These are phyloP conservation scores for Diaporthe longicolla DNA, from an alignment of 2,329 filamentous ascomycete genomes.

Conservation along the genomic window DNA sequence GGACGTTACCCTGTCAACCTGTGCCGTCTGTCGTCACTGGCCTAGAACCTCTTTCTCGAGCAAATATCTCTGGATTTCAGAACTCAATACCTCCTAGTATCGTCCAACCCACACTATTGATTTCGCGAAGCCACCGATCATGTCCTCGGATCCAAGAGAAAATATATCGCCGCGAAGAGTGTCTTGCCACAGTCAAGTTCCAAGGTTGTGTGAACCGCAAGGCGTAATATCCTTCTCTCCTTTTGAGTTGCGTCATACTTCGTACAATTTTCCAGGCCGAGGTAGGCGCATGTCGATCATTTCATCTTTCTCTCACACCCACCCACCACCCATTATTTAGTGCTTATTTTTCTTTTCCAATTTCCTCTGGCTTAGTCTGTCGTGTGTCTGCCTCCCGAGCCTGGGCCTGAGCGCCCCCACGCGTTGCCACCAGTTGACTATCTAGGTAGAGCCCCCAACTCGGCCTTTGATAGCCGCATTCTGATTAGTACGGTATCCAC, in stretches of 20 bases:
- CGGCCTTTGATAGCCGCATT: not conserved
- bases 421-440: too few relatives aligned
- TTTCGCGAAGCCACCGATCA: not conserved
- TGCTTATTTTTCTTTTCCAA: not conserved
- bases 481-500: not conserved
- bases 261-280: not conserved
- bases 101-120: too few relatives aligned
- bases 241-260: not conserved
- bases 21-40: not conserved
- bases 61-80: not conserved
- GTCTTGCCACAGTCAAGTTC: not conserved
- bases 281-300: not conserved
- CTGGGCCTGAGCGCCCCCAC: not conserved
- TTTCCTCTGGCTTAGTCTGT: not conserved
- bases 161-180: not conserved
- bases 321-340: not conserved
- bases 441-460: too few relatives aligned
- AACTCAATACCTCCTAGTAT: not conserved
- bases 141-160: not conserved
- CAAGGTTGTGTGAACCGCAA: not conserved
- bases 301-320: not conserved
- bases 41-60: not conserved
- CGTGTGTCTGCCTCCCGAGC: not conserved
- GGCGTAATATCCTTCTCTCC: not conserved
- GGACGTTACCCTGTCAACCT: conserved; percentile 10